Base-by-base conservation (phyloP, 192 early-diverging fungal genomes). In the Linnemannia exigua region DNA sequence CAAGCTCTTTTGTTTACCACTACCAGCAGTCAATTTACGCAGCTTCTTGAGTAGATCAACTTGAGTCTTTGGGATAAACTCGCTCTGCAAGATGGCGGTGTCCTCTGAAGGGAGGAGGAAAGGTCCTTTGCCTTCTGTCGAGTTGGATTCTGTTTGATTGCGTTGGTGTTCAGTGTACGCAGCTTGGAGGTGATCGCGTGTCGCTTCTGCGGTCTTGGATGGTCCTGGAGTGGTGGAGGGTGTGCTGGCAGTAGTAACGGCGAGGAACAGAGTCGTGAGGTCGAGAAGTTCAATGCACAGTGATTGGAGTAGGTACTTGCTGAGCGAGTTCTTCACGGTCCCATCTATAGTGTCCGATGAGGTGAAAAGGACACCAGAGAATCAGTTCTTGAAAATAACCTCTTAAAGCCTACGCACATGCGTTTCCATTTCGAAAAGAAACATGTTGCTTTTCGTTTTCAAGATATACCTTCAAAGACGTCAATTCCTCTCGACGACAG, bases 251-350 rank as follows among this genome's bases (percentile, higher is more conserved):
- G 46, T 11, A 0, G 52, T 15, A 6, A 8, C 25, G 11, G 79
- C 44, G 16, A 68, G 15, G 35, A 69, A 37, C 22, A 86, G 44
- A 1, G 73, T 7, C 0, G 25, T 22, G 2, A 72, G 35, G 58
- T 86, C 78, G 33, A 80, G 38, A 9, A 80, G 58, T 31, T 80
- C 78, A 6, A 76, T 67, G 47, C 76, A 86, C 63, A 61, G 73
- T 14, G 84, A 76, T 66, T 86, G 84, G 14, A 86, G 74, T 9
- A 86, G 54, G n/a, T 86, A 74, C 38, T 86, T 86, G 63, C 84
- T 86, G 22, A 86, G 44, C 3, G 84, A 86, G 50, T 86, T 86
- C 35, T 54, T 86, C 2, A 74, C 84, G 1, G 75, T 28, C 2
- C 51, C 38, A 46, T 85, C 83, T 85, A 84, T 0, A 7, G 19